Conservation (phyloP, 2,329 filamentous ascomycete species). For the Cladosporium halotolerans region DNA sequence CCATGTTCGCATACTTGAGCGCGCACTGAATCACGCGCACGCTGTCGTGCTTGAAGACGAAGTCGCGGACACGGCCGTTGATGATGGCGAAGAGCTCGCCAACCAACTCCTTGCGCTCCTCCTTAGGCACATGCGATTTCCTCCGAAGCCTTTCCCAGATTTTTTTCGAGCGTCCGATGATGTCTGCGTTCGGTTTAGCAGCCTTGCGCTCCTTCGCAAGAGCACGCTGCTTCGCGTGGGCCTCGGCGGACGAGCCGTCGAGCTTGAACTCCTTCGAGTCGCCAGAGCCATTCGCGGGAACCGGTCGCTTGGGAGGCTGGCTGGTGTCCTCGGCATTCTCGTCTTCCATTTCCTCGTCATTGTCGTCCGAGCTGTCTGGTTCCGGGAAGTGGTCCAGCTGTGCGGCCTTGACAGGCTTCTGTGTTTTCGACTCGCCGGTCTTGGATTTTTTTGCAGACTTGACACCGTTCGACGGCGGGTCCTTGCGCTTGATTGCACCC, state of each 20-base stretch:
- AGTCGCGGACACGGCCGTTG: slow-evolving; percentile 84
- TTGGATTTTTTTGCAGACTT: slow-evolving; percentile 35
- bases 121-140: slow-evolving; percentile 86
- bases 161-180: slow-evolving; percentile 85
- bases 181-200: slow-evolving; percentile 86
- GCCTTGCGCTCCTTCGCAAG: slow-evolving; percentile 83
- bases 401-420: slow-evolving; percentile 16
- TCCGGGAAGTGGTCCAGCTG: slow-evolving; percentile 13
- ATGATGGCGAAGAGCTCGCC: slow-evolving; percentile 87
- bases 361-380: slow-evolving; percentile 25
- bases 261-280: slow-evolving; percentile 30
- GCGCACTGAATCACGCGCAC: slow-evolving; percentile 96
- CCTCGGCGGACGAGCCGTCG: slow-evolving; percentile 69
- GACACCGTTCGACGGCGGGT: slow-evolving; percentile 24
- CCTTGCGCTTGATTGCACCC: slow-evolving; percentile 36
- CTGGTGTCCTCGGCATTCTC: slow-evolving; percentile 5
- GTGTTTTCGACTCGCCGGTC: slow-evolving; percentile 25
- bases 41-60: slow-evolving; percentile 96
- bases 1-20: slow-evolving; percentile 84
- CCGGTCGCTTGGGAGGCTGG: slow-evolving; percentile 1
- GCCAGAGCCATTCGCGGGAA: slow-evolving; percentile 18
- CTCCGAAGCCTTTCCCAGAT: slow-evolving; percentile 90
- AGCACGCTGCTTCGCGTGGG: slow-evolving; percentile 88
- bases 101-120: slow-evolving; percentile 81
- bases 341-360: slow-evolving; percentile 12